A percentile compares a stretch with the other conserved stretches of the same genome.
Conservation (phyloP, 73 alveolate species). For the Tetrahymena thermophila region DNA sequence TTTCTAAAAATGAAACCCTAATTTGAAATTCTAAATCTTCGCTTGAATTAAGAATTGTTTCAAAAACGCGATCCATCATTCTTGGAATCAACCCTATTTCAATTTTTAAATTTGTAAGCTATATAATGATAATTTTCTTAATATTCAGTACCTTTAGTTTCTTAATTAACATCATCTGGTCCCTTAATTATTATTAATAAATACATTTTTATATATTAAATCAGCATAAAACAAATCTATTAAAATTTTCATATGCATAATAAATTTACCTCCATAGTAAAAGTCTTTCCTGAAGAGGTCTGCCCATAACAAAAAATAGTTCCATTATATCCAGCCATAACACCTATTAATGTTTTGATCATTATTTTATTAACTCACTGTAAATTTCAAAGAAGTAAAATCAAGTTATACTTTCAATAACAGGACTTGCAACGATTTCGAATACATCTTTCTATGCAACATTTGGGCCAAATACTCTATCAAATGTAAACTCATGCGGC, state of each 20-base stretch:
- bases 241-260: background rate
- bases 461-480: conserved; percentile 47
- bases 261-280: conserved; percentile 86
- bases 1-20: conserved; percentile 84
- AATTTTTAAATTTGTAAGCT: background rate
- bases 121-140: background rate
- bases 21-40: conserved; percentile 65
- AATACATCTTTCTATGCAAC: conserved; percentile 32
- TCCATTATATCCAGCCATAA: conserved; percentile 92
- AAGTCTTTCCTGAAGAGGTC: conserved; percentile 96
- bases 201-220: background rate
- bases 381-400: conserved; percentile 41
- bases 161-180: conserved; percentile 58
- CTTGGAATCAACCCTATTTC: conserved; percentile 74
- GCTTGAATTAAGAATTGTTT: conserved; percentile 52
- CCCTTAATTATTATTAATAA: conserved; percentile 43
- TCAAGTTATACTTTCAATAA: conserved; percentile 20
- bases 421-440: conserved; percentile 48
- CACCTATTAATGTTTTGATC: conserved; percentile 61
- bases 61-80: conserved; percentile 71
- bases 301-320: conserved; percentile 96
- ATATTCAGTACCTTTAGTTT: conserved; percentile 34
- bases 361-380: conserved; percentile 55
- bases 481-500: conserved; percentile 41
- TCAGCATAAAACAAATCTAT: background rate